Conservation (phyloP, 2,329 filamentous ascomycete species). For the Orbilia oligospora region DNA sequence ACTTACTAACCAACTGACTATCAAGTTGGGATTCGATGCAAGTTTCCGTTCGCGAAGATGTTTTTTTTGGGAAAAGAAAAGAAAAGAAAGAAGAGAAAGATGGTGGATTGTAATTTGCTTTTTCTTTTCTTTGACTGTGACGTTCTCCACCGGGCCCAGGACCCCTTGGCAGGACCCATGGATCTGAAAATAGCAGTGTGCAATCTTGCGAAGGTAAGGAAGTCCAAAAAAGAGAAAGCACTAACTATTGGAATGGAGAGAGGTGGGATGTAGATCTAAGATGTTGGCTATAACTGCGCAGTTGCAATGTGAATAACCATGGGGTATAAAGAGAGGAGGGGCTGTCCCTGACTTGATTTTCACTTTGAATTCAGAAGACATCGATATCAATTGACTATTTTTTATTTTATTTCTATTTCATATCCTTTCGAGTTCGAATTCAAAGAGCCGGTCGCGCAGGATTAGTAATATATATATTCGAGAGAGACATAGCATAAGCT, state of each 20-base stretch:
- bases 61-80: not conserved
- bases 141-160: conserved; percentile 23
- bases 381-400: not conserved
- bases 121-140: not conserved
- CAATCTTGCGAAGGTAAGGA: not conserved
- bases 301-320: too few species aligned
- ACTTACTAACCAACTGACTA: too few species aligned
- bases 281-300: too few species aligned
- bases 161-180: conserved; percentile 21
- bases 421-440: too few species aligned
- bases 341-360: conserved; percentile 1
- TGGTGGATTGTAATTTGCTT: conserved; percentile 7
- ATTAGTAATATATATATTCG: not conserved
- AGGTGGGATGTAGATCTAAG: not conserved
- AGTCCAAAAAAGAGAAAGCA: conserved; percentile 14
- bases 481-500: too few species aligned
- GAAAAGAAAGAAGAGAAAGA: too few species aligned
- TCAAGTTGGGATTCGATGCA: not conserved
- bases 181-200: conserved; percentile 41
- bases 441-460: not conserved
- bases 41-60: conserved; percentile 39
- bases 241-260: not conserved
- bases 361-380: not conserved
- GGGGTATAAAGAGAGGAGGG: conserved; percentile 25
- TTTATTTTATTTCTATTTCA: not conserved